phyloP scores from a whole-genome alignment of 2,329 filamentous ascomycete genomes.

The Penicillium sp. region DNA sequence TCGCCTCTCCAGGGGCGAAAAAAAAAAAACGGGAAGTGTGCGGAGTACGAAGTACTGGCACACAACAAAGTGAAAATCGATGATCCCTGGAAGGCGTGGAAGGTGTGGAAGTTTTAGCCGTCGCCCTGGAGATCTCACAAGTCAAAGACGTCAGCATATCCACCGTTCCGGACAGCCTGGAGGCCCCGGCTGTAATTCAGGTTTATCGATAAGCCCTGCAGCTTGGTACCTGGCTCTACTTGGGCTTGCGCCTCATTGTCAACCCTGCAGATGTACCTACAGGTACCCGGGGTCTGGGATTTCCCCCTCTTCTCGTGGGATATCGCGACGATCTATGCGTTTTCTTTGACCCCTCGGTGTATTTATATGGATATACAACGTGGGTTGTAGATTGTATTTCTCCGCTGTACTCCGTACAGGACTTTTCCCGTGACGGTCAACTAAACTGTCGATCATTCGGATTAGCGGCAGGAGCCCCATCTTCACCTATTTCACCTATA shows the following conservation, averaged over 20 bases:
- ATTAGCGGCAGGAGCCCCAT: slow-evolving; percentile 5
- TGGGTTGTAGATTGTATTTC: not conserved
- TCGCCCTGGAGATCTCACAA: not conserved
- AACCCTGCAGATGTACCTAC: slow-evolving; percentile 25
- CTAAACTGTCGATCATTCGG: slow-evolving; percentile 1
- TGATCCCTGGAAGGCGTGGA: not conserved
- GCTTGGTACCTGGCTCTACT: slow-evolving; percentile 26
- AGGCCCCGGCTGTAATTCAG: slow-evolving; percentile 6
- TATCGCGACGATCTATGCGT: not conserved
- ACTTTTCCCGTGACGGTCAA: not conserved
- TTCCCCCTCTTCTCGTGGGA: slow-evolving; percentile 1
- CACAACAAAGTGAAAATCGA: not conserved
- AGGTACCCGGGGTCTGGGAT: slow-evolving; percentile 20
- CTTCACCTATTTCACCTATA: not conserved
- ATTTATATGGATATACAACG: not conserved
- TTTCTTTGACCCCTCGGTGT: not conserved
- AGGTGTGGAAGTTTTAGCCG: not conserved
- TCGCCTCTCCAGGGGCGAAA: slow-evolving; percentile 3
- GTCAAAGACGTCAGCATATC: slow-evolving; percentile 23
- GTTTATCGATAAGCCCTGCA: slow-evolving; percentile 28
- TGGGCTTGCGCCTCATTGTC: slow-evolving; percentile 15
- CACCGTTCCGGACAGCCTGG: not conserved
- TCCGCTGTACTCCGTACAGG: not conserved
- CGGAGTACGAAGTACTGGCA: not conserved
- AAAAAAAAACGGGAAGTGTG: not conserved